Conservation (phyloP, 108 stramenopile genomes). For the Epipyxis sp. region DNA sequence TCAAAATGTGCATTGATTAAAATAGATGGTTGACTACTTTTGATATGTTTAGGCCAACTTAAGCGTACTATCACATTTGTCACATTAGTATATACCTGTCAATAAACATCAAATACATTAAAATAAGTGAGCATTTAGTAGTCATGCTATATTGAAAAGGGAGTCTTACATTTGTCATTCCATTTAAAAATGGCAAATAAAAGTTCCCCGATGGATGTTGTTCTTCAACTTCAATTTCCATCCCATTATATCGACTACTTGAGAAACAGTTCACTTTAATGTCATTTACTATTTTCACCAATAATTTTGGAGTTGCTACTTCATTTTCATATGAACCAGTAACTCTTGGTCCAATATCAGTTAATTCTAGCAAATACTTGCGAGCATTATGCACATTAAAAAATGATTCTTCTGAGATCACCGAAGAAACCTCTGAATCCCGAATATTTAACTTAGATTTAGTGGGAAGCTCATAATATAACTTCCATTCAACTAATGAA, state of each 20-base stretch:
- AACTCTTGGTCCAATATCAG: conserved; percentile 6
- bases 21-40: background rate
- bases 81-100: background rate
- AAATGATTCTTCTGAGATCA: no score
- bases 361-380: conserved; percentile 19
- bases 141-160: background rate
- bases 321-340: conserved; percentile 10
- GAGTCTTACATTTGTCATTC: background rate
- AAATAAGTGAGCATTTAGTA: no score
- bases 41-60: background rate
- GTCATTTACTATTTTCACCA: background rate
- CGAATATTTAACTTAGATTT: no score
- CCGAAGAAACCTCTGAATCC: no score
- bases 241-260: background rate
- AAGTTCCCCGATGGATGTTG: background rate
- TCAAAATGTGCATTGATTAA: conserved; percentile 16
- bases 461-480: no score
- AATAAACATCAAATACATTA: background rate
- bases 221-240: background rate
- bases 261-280: background rate
- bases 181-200: background rate
- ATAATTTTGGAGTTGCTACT: background rate
- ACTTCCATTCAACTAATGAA: no score
- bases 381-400: conserved; percentile 8
- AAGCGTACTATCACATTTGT: background rate